A percentile compares a stretch with the other conserved stretches of the same genome.
Evolutionary conservation across 2,329 filamentous ascomycete species (phyloP).

Genomic region (Fusarium penzigii): DNA sequence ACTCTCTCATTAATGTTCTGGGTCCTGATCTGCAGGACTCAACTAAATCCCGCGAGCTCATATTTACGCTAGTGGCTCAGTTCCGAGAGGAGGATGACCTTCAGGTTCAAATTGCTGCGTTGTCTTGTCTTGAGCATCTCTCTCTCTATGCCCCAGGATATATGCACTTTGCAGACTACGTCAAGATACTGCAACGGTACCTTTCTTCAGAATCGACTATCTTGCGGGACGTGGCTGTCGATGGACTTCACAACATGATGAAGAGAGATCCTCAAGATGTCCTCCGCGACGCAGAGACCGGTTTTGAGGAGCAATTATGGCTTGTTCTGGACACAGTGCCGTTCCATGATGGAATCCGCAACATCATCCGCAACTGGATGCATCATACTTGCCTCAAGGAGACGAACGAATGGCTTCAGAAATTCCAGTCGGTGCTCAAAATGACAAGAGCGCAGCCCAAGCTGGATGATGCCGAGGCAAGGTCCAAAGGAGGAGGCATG

Average conservation of each 20-base stretch:
- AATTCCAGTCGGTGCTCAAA: slow-evolving; percentile 85
- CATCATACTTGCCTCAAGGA: slow-evolving; percentile 82
- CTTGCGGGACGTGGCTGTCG: slow-evolving; percentile 78
- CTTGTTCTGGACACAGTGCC: slow-evolving; percentile 78
- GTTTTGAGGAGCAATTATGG: slow-evolving; percentile 91
- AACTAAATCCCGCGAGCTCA: slow-evolving; percentile 86
- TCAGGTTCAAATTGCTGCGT: slow-evolving; percentile 71
- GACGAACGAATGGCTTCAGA: slow-evolving; percentile 81
- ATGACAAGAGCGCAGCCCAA: slow-evolving; percentile 75
- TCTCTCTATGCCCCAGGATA: slow-evolving; percentile 88
- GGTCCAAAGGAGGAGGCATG: slow-evolving; percentile 49
- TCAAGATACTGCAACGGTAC: slow-evolving; percentile 77
- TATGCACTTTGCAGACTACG: slow-evolving; percentile 82
- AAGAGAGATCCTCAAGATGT: slow-evolving; percentile 86
- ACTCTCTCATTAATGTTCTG: slow-evolving; percentile 95
- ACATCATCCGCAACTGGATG: slow-evolving; percentile 90
- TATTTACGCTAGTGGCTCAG: slow-evolving; percentile 80
- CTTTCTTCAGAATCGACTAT: slow-evolving; percentile 68
- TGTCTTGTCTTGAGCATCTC: slow-evolving; percentile 85
- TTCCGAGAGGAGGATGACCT: slow-evolving; percentile 76
- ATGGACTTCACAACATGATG: slow-evolving; percentile 93
- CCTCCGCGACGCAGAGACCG: slow-evolving; percentile 70
- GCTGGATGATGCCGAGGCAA: slow-evolving; percentile 48
- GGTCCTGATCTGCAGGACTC: slow-evolving; percentile 94
- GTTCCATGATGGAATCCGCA: slow-evolving; percentile 76